Evolutionary conservation across 768 basidiomycete genomes (phyloP), one percentile per base, ranked within the genome.

Genomic region (Mycena belliarum): DNA sequence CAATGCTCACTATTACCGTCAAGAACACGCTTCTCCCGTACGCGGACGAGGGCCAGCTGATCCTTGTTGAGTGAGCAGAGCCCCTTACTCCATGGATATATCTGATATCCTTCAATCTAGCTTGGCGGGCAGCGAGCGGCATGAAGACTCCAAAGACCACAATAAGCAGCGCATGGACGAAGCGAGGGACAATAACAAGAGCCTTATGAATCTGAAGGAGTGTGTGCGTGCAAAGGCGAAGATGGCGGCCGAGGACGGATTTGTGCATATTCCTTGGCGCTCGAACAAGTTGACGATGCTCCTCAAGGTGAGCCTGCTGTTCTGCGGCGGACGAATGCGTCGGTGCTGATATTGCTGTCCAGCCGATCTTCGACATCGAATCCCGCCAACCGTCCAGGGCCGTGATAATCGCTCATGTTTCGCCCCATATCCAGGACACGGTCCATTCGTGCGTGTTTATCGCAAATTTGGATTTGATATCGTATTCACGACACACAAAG

Each of bases 291-390:
- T 74, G 40, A 74, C 73, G 6, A 69, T 73, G 69, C 61, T 74
- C 25, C 69, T 74, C 35, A 74, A 73, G 58, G 72, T 70, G 6
- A 14, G 59, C 20, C 10, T 7, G 2, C 33, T 14, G 21, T 16
- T 41, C 40, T 12, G 9, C 21, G 21, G 40, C 49, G 11, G 21
- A 51, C 16, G 28, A n/a, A 20, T 20, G 18, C n/a, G 35, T 38
- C 14, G 33, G 8, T 24, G 21, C 26, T 47, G 20, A 50, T 29
- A 12, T 16, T 47, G n/a, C 33, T 35, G 21, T 20, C 4, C 55
- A 73, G 72, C 69, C 73, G 20, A 72, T 74, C 20, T 74, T 72
- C 57, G 73, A 74, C 63, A 64, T 71, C 38, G 73, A 74, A 52
- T 65, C 66, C 10, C 63, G 70, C 11, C 69, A 68, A 50, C 69